Conservation (phyloP, 768 basidiomycete genomes). For the Hemileccinum rubropunctum region DNA sequence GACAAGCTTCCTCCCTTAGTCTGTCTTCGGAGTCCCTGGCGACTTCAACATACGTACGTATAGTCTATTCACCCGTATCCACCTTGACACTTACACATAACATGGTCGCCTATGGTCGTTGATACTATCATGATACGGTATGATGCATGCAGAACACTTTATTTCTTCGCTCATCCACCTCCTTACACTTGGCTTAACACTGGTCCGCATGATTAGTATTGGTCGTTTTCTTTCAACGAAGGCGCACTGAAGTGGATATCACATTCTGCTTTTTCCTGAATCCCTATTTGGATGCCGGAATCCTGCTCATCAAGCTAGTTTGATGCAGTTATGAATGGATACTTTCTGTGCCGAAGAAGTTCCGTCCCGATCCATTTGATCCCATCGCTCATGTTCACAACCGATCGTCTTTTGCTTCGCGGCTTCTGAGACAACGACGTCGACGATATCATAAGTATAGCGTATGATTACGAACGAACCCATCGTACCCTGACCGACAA, state of each 20-base stretch:
- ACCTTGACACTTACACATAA: background rate
- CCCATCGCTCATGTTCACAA: slow-evolving; percentile 30
- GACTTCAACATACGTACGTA: slow-evolving; percentile 71
- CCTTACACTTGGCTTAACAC: no score
- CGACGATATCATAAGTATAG: slow-evolving; percentile 18
- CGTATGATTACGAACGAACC: slow-evolving; percentile 17
- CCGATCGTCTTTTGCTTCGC: slow-evolving; percentile 23
- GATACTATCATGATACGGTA: slow-evolving; percentile 39
- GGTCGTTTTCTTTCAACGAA: no score
- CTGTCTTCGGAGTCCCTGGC: slow-evolving; percentile 84
- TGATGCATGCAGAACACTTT: slow-evolving; percentile 34
- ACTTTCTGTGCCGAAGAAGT: no score
- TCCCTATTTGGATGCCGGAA: no score
- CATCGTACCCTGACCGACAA: slow-evolving; percentile 16
- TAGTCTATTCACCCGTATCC: background rate
- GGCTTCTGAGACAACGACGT: slow-evolving; percentile 20
- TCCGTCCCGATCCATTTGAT: background rate
- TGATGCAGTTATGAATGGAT: no score
- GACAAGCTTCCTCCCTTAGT: slow-evolving; percentile 36
- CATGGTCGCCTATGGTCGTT: slow-evolving; percentile 21
- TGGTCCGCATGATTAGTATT: no score
- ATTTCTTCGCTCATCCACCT: slow-evolving; percentile 9
- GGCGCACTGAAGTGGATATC: no score
- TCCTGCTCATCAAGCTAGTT: no score
- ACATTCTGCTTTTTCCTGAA: no score